Conservation (phyloP, 805 yeast genomes). For the Nakazawaea ambrosiae region DNA sequence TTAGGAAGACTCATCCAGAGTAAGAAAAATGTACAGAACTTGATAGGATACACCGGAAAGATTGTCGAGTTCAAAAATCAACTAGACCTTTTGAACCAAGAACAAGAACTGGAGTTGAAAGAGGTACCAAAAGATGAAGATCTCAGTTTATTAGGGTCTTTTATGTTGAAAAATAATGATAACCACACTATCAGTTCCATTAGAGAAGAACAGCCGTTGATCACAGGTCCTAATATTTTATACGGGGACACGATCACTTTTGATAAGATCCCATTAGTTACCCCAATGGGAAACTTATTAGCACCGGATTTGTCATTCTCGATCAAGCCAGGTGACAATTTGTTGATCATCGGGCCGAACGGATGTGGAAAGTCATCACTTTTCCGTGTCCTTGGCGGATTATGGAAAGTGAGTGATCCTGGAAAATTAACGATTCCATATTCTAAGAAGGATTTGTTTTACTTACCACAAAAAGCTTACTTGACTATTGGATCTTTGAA, state of each 20-base stretch:
- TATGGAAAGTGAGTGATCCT: conserved; percentile 72
- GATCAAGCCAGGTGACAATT: conserved; percentile 74
- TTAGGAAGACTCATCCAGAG: conserved; percentile 82
- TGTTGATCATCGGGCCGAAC: conserved; percentile 89
- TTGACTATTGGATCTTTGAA: conserved; percentile 72
- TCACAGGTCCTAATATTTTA: conserved; percentile 25
- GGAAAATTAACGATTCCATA: conserved; percentile 59
- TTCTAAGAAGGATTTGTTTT: conserved; percentile 63
- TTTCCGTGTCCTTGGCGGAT: conserved; percentile 84
- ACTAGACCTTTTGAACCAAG: conserved; percentile 42
- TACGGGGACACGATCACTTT: conserved; percentile 64
- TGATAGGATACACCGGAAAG: conserved; percentile 75
- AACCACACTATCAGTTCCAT: neutral
- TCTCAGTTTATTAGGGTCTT: conserved; percentile 1
- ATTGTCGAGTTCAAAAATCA: conserved; percentile 63
- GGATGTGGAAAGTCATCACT: conserved; percentile 95
- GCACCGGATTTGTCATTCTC: conserved; percentile 62
- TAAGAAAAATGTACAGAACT: conserved; percentile 76
- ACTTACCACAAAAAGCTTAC: conserved; percentile 90
- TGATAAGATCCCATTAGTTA: conserved; percentile 68
- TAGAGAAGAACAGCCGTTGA: conserved; percentile 15
- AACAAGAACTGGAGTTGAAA: conserved; percentile 14
- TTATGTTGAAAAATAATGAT: conserved; percentile 10
- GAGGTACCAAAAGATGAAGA: neutral
- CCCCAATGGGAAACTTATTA: conserved; percentile 76